phyloP scores from a whole-genome alignment of 257 asterid genomes.

The Ocimum tenuiflorum region DNA sequence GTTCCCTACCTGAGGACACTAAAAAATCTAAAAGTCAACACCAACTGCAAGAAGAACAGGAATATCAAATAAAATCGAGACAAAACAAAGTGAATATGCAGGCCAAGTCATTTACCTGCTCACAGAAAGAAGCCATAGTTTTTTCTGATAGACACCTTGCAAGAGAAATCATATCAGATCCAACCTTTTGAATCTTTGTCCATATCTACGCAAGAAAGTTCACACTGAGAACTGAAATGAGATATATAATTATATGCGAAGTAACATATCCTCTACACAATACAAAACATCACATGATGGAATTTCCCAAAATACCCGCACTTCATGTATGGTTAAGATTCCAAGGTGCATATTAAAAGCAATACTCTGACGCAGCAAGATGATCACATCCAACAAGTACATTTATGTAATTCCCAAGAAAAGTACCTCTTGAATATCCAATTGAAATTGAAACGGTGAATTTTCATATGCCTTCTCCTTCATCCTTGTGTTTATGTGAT shows the following conservation, averaged over 20 bases:
- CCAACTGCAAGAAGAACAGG: not conserved
- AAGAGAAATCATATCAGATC: slow-evolving; percentile 48
- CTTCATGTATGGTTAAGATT: not conserved
- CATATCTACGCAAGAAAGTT: slow-evolving; percentile 43
- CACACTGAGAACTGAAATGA: slow-evolving; percentile 1
- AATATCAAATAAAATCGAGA: not conserved
- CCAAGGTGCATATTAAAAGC: not conserved
- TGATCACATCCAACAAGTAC: slow-evolving; percentile 4
- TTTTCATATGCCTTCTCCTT: slow-evolving; percentile 64
- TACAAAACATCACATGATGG: not conserved
- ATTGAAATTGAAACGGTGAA: slow-evolving; percentile 54
- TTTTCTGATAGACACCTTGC: slow-evolving; percentile 58
- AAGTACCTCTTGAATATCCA: slow-evolving; percentile 73
- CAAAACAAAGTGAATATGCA: slow-evolving; percentile 9
- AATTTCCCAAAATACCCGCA: not conserved
- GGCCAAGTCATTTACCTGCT: slow-evolving; percentile 48
- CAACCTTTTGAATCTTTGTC: slow-evolving; percentile 59
- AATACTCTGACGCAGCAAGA: not conserved
- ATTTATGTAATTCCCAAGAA: slow-evolving; percentile 7
- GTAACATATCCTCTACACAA: not conserved
- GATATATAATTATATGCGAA: not conserved
- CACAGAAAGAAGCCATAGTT: slow-evolving; percentile 42
- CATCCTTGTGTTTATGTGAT: slow-evolving; percentile 60
- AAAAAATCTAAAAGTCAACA: not conserved
- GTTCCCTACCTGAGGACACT: slow-evolving; percentile 35